Evolutionary conservation across 306 rosid genomes (phyloP), one percentile per base, ranked within the genome.

Genomic region (Abrus precatorius): DNA sequence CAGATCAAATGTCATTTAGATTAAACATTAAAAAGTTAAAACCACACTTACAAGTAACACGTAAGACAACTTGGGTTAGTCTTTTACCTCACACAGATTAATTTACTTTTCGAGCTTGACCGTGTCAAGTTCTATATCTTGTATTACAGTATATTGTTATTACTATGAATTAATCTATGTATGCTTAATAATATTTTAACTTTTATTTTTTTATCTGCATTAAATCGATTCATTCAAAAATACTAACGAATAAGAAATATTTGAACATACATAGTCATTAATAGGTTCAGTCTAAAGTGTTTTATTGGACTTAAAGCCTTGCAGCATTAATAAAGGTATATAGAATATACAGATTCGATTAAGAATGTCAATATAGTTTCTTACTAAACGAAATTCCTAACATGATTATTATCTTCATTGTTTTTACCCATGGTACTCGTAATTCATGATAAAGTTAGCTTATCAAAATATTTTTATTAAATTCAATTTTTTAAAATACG

Each of bases 1-100:
- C 29, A 14, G 73, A 50, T 76, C 40, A 50, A 64, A 14, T 52
- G 81, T 76, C 81, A 76, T 64, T 20, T 20, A 20, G 20, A 12
- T 64, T 76, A 76, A 69, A 64, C 64, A 50, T 64, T 14, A 34
- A 50, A 63, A 49, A 36, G 41, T 30, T 75, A 29, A 52, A 44
- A 59, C 30, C 34, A 75, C 28, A 1, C 36, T 60, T 20, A 55
- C 12, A 10, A 56, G 30, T 48, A 41, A 7, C 27, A 43, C 5
- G n/a, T 41, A 48, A 45, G 71, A 32, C 2, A 71, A 71, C 27
- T 14, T 71, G 34, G 48, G 34, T 71, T 70, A 33, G 27, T 43
- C 45, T 75, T 59, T 29, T 55, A 11, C 2, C 13, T 57, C 68
- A 12, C 43, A 40, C 10, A 28, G 5, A 12, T 56, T 29, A 29